Evolutionary conservation across 2,329 filamentous ascomycete species (phyloP).

Genomic region (Trichoderma pleuroti): DNA sequence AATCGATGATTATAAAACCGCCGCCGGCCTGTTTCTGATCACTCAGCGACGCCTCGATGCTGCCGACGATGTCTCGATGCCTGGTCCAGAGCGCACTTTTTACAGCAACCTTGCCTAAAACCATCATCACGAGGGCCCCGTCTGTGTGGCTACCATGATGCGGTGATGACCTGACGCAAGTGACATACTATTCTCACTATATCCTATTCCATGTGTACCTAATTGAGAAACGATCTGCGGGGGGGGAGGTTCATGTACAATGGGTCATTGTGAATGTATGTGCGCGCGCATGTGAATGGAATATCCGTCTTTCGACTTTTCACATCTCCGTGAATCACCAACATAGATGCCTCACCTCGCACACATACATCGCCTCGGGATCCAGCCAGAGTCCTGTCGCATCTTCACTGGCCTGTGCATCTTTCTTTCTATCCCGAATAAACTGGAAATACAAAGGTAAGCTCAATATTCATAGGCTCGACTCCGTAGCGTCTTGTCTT

Average conservation of each 20-base stretch:
- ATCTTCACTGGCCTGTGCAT: neutral
- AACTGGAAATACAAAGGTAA: neutral
- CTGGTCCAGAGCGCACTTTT: slow-evolving; percentile 55
- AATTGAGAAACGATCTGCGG: neutral
- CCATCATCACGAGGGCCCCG: slow-evolving; percentile 66
- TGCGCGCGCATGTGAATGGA: neutral
- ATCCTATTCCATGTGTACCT: neutral
- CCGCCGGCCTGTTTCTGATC: slow-evolving; percentile 36
- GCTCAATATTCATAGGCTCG: neutral
- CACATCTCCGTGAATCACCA: neutral
- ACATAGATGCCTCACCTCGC: neutral
- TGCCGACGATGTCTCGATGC: slow-evolving; percentile 50
- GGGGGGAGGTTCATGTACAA: neutral
- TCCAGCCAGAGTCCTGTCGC: neutral
- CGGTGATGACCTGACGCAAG: slow-evolving; percentile 66
- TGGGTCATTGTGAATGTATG: neutral
- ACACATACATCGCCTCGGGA: neutral
- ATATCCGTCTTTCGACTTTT: neutral
- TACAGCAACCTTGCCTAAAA: slow-evolving; percentile 58
- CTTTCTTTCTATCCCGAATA: no score
- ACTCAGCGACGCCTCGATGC: slow-evolving; percentile 29
- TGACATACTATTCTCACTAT: slow-evolving; percentile 42
- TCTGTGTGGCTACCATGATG: slow-evolving; percentile 61
- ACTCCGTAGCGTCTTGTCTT: neutral
- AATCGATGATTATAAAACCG: slow-evolving; percentile 30